Base-by-base conservation (phyloP, 192 early-diverging fungal species). In the Phlyctochytrium bullatum region DNA sequence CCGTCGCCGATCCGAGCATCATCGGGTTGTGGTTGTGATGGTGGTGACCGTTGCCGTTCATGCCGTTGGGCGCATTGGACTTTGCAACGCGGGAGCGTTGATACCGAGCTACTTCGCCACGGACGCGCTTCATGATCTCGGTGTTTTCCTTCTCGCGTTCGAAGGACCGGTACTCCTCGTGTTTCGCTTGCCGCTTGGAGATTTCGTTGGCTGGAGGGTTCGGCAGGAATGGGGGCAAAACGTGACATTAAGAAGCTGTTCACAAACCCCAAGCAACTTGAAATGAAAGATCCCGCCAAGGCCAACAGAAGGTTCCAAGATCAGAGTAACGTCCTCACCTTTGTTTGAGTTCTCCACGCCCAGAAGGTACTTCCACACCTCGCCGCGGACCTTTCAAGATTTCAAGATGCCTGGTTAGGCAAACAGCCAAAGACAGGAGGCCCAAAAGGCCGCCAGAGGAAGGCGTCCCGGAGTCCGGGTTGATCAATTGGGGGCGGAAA, bases 361-460 rank as follows among this genome's bases (percentile, higher is more conserved):
- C 28, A 96, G 82, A 53, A 96, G 76, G 61, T 87, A 93, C 76
- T 91, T 88, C 93, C 93, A 96, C 32, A 90, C 91, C 51, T 91
- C 90, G 36, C 62, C 76, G 2, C 80, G 61, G 36, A 80, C 77
- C 74, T n/a, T n/a, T n/a, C n/a, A n/a, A n/a, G n/a, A n/a, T n/a
- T n/a, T n/a, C n/a, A n/a, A n/a, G n/a, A n/a, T n/a, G n/a, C n/a
- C n/a, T n/a, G n/a, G n/a, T n/a, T n/a, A n/a, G n/a, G n/a, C n/a
- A n/a, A 58, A 17, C 25, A 10, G 25, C 10, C 20, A 17, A 58
- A 10, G 20, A 25, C n/a, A 28, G 12, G 56, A 58, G 25, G 56
- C 56, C 14, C n/a, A 10, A 25, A 24, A n/a, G 17, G 23, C 57
- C 16, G 57, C 23, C 57, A 59, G 2, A 29, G 57, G 57, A 27